Evolutionary conservation across 2,329 filamentous ascomycete genomes (phyloP).

Genomic region (Orbilia quercus): DNA sequence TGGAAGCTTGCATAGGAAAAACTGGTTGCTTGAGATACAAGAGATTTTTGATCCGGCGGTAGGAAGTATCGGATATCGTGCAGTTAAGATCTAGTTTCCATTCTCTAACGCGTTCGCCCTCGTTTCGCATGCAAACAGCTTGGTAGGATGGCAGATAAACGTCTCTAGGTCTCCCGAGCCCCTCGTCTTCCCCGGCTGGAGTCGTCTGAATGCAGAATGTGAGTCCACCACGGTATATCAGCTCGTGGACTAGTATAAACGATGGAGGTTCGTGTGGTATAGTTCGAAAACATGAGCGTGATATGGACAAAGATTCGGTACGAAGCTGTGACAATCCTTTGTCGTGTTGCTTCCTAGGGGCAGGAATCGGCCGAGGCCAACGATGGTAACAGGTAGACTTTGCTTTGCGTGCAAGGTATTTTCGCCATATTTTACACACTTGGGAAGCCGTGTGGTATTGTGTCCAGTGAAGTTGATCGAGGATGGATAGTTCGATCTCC

Average conservation of each 20-base stretch:
- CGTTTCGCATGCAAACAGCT: constrained; percentile 22
- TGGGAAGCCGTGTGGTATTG: constrained; percentile 44
- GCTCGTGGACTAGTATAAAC: constrained; percentile 30
- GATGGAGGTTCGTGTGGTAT: constrained; percentile 16
- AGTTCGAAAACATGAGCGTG: constrained; percentile 10
- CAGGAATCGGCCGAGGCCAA: constrained; percentile 11
- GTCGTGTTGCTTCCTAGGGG: constrained; percentile 10
- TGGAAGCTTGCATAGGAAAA: constrained; percentile 20
- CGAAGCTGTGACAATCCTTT: constrained; percentile 12
- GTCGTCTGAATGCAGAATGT: constrained; percentile 40
- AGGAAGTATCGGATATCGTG: constrained; percentile 22
- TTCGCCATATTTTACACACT: constrained; percentile 41
- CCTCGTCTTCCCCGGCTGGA: constrained; percentile 18
- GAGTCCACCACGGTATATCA: constrained; percentile 39
- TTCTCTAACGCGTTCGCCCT: constrained; percentile 20
- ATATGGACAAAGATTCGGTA: constrained; percentile 3
- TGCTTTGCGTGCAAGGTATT: constrained; percentile 29
- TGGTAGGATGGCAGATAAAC: constrained; percentile 26
- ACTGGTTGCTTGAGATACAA: constrained; percentile 38
- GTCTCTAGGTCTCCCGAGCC: constrained; percentile 28
- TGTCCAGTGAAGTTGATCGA: constrained; percentile 45
- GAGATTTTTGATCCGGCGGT: constrained; percentile 30
- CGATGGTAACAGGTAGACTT: constrained; percentile 41
- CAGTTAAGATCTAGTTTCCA: constrained; percentile 30
- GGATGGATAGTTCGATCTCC: constrained; percentile 40